Conservation (phyloP, 805 yeast genomes). For the Candida sphagnicola region DNA sequence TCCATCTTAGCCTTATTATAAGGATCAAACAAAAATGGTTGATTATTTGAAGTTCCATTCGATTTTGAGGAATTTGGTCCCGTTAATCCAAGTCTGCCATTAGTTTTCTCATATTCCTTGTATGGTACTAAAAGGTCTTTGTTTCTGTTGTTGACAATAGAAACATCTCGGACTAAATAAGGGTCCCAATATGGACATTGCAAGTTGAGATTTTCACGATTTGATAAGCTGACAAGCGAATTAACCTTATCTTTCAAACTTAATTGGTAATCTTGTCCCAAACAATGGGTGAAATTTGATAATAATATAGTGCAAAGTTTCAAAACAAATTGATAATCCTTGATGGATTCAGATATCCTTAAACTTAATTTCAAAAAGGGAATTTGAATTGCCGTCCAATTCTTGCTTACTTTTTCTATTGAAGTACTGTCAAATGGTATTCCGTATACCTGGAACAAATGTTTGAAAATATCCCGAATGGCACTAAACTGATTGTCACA, state of each 20-base stretch:
- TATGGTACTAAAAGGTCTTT: conserved; percentile 43
- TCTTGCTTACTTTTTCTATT: conserved; percentile 13
- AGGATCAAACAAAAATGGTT: conserved; percentile 51
- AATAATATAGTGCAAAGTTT: conserved; percentile 52
- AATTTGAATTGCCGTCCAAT: conserved; percentile 57
- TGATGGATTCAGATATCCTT: conserved; percentile 48
- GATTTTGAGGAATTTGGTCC: conserved; percentile 8
- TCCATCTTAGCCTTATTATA: conserved; percentile 16
- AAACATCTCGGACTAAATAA: conserved; percentile 51
- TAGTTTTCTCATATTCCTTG: conserved; percentile 14
- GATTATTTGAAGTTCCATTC: conserved; percentile 9
- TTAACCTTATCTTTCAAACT: conserved; percentile 32
- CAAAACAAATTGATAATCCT: conserved; percentile 36
- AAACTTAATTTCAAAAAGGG: conserved; percentile 51
- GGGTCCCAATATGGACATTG: conserved; percentile 68
- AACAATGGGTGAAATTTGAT: conserved; percentile 49
- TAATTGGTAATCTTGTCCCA: conserved; percentile 57
- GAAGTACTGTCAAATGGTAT: conserved; percentile 34
- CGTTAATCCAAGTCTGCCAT: conserved; percentile 9
- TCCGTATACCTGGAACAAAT: conserved; percentile 52
- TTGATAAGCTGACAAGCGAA: conserved; percentile 15
- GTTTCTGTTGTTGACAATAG: conserved; percentile 20
- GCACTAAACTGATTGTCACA: conserved; percentile 9
- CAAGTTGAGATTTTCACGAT: conserved; percentile 20
- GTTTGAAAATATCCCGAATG: conserved; percentile 43